phyloP scores from a whole-genome alignment of 352 stramenopile species.

The Phytophthora niederhauseri region DNA sequence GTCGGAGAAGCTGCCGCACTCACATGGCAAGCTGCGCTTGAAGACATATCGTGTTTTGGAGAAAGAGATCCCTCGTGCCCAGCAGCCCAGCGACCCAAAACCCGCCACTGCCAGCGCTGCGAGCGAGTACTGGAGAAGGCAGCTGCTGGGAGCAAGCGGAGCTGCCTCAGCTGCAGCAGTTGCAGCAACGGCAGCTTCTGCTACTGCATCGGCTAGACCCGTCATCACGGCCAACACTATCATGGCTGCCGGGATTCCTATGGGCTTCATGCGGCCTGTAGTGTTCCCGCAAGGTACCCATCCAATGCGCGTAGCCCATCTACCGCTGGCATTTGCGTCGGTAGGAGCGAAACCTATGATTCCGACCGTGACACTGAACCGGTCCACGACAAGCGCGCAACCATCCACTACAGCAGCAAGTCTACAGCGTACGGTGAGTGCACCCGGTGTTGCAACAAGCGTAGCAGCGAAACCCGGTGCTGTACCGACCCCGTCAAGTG shows the following conservation, averaged over 20 bases:
- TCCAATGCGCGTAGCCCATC: conserved; percentile 26
- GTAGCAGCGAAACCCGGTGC: conserved; percentile 1
- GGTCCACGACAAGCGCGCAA: conserved; percentile 19
- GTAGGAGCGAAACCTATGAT: conserved; percentile 31
- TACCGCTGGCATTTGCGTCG: conserved; percentile 36
- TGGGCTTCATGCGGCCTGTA: conserved; percentile 37
- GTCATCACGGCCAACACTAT: conserved; percentile 18
- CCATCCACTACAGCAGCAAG: conserved; percentile 3
- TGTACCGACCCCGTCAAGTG: background rate
- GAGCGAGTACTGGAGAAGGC: conserved; percentile 31
- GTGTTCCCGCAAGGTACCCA: conserved; percentile 26
- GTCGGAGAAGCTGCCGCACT: conserved; percentile 55
- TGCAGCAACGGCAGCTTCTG: background rate
- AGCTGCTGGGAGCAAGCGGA: conserved; percentile 2
- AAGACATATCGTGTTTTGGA: conserved; percentile 45
- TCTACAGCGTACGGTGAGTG: conserved; percentile 16
- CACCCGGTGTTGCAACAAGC: conserved; percentile 8
- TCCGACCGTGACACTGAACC: conserved; percentile 24
- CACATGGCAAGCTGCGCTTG: conserved; percentile 52
- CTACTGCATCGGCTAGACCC: conserved; percentile 8
- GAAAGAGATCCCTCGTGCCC: conserved; percentile 24
- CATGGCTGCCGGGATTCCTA: conserved; percentile 30
- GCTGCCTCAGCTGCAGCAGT: background rate
- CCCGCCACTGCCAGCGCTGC: conserved; percentile 4
- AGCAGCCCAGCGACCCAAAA: background rate